Evolutionary conservation across 164 flowering plant species (phyloP).

Genomic region (Pachysandra terminalis): DNA sequence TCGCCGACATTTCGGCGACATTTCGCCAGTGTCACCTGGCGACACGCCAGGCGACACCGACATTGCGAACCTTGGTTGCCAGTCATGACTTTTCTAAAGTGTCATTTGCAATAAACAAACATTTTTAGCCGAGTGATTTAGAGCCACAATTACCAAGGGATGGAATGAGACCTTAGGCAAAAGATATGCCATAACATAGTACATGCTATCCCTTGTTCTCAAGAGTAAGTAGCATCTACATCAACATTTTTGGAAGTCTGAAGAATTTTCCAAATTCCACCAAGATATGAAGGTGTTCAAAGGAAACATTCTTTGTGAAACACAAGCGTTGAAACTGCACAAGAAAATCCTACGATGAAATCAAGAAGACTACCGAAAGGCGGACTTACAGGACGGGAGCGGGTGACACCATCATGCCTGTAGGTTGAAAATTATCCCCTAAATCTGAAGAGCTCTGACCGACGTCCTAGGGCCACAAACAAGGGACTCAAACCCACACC

Average conservation of each 20-base stretch:
- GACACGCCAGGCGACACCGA: no score
- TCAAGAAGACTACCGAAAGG: neutral
- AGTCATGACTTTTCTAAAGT: neutral
- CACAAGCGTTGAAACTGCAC: conserved; percentile 16
- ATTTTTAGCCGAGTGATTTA: neutral
- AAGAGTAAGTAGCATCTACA: neutral
- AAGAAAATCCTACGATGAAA: conserved; percentile 30
- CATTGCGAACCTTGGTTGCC: no score
- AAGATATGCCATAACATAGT: neutral
- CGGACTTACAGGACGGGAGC: conserved; percentile 43
- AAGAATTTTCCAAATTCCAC: no score
- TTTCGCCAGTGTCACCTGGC: no score
- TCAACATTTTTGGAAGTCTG: neutral
- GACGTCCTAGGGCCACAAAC: conserved; percentile 35
- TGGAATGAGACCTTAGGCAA: neutral
- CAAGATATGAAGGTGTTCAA: neutral
- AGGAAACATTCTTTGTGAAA: no score
- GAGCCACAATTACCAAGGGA: neutral
- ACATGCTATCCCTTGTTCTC: neutral
- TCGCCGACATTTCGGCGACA: no score
- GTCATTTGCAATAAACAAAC: neutral
- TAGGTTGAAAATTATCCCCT: conserved; percentile 31
- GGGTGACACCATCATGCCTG: conserved; percentile 37
- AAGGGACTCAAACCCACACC: conserved; percentile 36
- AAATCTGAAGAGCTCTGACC: conserved; percentile 31